These are phyloP conservation scores for Prunus campanulata DNA, from an alignment of 306 rosid genomes.

Conservation along the genomic window DNA sequence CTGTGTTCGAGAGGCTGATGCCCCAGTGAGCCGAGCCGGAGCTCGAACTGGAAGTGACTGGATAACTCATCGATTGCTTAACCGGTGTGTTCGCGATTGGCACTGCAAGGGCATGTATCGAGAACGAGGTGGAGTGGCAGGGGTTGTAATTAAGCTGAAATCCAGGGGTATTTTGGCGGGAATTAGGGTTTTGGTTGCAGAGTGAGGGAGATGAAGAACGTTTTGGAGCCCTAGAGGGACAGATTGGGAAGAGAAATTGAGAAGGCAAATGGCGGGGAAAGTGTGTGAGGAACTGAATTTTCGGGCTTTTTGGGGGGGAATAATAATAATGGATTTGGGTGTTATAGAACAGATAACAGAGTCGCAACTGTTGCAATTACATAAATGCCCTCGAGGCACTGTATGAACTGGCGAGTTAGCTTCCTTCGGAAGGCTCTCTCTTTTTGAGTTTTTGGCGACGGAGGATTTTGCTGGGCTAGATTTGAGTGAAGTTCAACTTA, in stretches of 20 bases:
- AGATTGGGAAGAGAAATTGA: conserved; percentile 37
- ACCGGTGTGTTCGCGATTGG: conserved; percentile 34
- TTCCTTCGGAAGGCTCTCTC: not conserved
- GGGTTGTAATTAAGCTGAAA: conserved; percentile 35
- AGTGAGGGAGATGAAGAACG: not conserved
- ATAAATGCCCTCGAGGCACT: conserved; percentile 14
- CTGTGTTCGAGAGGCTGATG: conserved; percentile 63
- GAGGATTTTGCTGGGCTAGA: not conserved
- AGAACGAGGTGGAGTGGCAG: conserved; percentile 22
- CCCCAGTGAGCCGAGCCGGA: conserved; percentile 49
- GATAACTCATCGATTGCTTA: conserved; percentile 61
- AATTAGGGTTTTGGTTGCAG: conserved; percentile 45
- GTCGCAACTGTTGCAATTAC: conserved; percentile 5
- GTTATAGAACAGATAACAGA: conserved; percentile 10
- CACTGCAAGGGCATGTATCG: conserved; percentile 50
- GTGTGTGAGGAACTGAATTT: conserved; percentile 32
- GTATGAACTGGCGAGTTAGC: not conserved
- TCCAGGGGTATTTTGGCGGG: conserved; percentile 22
- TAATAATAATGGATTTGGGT: conserved; percentile 19
- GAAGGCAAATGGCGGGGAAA: conserved; percentile 93
- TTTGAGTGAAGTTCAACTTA: not conserved
- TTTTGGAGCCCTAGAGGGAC: conserved; percentile 51
- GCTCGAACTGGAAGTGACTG: conserved; percentile 32
- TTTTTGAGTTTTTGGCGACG: not conserved
- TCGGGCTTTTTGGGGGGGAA: conserved; percentile 26